A percentile compares a stretch with the other conserved stretches of the same genome.
These are phyloP conservation scores for Begonia fuchsioides DNA, from an alignment of 306 rosid genomes.

Conservation along the genomic window DNA sequence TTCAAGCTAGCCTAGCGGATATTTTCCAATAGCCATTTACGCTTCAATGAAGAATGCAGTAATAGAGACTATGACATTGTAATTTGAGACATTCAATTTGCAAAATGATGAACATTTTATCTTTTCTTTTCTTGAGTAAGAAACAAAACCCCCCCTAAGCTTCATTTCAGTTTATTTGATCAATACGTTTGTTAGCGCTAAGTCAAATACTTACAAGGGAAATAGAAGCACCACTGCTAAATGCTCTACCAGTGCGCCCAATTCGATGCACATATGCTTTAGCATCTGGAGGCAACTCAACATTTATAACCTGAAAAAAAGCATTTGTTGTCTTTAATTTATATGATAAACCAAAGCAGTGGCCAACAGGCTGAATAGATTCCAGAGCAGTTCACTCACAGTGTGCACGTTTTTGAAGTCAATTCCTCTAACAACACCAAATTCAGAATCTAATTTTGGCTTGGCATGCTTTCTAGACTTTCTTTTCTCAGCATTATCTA, in stretches of 20 bases:
- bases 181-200: too few relatives aligned
- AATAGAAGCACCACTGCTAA: conserved; percentile 68
- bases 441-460: conserved; percentile 68
- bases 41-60: too few relatives aligned
- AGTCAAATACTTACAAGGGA: conserved; percentile 59
- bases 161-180: too few relatives aligned
- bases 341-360: not conserved
- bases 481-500: conserved; percentile 23
- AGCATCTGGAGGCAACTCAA: conserved; percentile 71
- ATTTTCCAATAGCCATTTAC: too few relatives aligned
- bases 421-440: conserved; percentile 91
- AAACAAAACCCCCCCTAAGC: too few relatives aligned
- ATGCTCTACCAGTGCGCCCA: conserved; percentile 98
- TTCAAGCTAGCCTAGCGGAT: too few relatives aligned
- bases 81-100: too few relatives aligned
- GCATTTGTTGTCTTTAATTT: conserved; percentile 7
- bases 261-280: conserved; percentile 80
- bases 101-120: too few relatives aligned
- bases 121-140: too few relatives aligned
- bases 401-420: conserved; percentile 89
- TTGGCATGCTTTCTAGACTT: conserved; percentile 35
- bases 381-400: conserved; percentile 28
- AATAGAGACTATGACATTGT: too few relatives aligned
- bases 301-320: conserved; percentile 60
- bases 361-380: not conserved